phyloP scores from a whole-genome alignment of 768 basidiomycete species.

The Mycena albidolilacea region DNA sequence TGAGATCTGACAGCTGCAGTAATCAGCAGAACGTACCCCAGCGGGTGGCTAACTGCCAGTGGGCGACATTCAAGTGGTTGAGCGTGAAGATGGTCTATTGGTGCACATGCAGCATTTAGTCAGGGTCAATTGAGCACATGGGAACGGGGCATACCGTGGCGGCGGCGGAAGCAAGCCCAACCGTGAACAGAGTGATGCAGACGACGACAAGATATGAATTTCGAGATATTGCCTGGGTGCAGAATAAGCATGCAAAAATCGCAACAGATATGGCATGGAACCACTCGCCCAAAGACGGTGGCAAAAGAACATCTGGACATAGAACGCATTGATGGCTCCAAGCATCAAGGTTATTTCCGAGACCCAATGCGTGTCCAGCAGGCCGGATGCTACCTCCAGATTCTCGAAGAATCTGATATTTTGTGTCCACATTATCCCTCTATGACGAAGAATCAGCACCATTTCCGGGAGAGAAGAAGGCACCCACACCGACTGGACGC shows the following conservation, averaged over 20 bases:
- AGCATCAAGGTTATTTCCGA: background rate
- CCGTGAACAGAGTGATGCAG: background rate
- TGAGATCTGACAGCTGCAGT: background rate
- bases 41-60: no score
- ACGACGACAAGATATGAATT: background rate
- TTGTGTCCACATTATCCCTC: constrained; percentile 10
- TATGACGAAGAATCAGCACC: background rate
- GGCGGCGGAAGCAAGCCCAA: background rate
- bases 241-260: background rate
- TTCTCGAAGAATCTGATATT: background rate
- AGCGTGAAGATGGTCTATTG: background rate
- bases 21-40: background rate
- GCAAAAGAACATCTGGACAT: constrained; percentile 7
- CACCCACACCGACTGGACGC: background rate
- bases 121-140: background rate
- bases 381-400: background rate
- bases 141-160: background rate
- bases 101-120: background rate
- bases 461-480: background rate
- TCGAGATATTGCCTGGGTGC: background rate
- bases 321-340: background rate
- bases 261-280: background rate
- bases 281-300: constrained; percentile 1
- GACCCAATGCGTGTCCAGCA: background rate
- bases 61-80: background rate